A percentile compares a stretch with the other conserved stretches of the same genome.
Conservation (phyloP, 2,329 filamentous ascomycete genomes). For the Penicillium sp. region DNA sequence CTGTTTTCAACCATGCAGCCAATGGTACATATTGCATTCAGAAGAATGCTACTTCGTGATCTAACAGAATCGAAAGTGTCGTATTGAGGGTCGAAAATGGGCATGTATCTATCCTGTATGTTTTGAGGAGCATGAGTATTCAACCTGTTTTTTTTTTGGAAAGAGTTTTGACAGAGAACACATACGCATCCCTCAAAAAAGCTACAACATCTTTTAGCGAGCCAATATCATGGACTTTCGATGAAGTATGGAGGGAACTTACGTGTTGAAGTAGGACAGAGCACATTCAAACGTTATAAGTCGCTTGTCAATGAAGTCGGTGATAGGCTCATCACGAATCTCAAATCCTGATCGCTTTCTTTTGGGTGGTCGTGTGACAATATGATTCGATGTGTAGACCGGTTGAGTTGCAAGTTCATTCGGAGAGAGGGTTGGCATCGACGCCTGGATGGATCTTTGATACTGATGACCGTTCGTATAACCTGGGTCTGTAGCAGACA, state of each 20-base stretch:
- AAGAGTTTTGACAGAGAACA: not conserved
- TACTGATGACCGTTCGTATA: slow-evolving; percentile 5
- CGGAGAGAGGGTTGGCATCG: slow-evolving; percentile 10
- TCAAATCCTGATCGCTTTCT: slow-evolving; percentile 37
- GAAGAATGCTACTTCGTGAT: slow-evolving; percentile 51
- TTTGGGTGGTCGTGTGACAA: slow-evolving; percentile 19
- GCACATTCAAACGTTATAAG: slow-evolving; percentile 38
- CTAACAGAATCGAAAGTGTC: slow-evolving; percentile 52
- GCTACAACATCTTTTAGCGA: slow-evolving; percentile 11
- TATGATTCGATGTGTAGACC: not conserved
- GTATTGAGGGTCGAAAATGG: slow-evolving; percentile 49
- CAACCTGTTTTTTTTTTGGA: not conserved
- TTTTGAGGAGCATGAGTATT: not conserved
- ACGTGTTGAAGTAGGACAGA: slow-evolving; percentile 36
- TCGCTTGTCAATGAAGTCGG: slow-evolving; percentile 38
- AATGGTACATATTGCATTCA: slow-evolving; percentile 56
- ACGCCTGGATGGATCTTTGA: slow-evolving; percentile 4
- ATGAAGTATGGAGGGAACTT: not conserved
- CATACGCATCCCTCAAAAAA: slow-evolving; percentile 43
- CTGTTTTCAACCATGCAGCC: slow-evolving; percentile 50
- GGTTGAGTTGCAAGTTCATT: slow-evolving; percentile 9
- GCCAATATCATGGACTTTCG: not conserved
- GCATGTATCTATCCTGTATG: slow-evolving; percentile 50
- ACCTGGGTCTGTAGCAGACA: not conserved
- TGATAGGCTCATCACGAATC: slow-evolving; percentile 34